Base-by-base conservation (phyloP, 2,329 filamentous ascomycete genomes). In the Ophiostoma montium region DNA sequence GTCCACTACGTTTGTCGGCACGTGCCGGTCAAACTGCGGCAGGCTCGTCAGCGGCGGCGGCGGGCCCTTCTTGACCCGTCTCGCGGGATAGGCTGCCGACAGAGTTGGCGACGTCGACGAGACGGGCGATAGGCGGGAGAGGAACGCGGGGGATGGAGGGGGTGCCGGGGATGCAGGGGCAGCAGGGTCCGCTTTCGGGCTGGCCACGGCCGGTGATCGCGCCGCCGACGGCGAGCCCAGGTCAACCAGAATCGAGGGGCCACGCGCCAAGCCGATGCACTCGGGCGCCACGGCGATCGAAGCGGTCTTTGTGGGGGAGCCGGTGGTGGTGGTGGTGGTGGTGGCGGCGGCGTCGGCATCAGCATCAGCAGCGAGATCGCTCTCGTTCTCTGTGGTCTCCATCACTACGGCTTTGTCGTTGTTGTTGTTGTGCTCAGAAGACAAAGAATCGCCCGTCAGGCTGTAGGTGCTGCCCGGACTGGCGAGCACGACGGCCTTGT, bases 231-330 rank as follows among this genome's bases (percentile, higher is more conserved):
- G 35, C 38, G 35, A 35, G 32, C 12, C 46, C n/a, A 23, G 31
- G 39, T 50, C 35, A 19, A 50, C 51, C n/a, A 54, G 49, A 32
- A 64, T 58, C 8, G 60, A 63, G 47, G 58, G 53, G 1, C 62
- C 63, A 32, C 63, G 51, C 3, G 63, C 63, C 53, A 64, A 48
- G 2, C 63, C 63, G n/a, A 65, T 64, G 3, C 50, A 48, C 2
- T 55, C 55, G 2, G 56, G 56, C 9, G 54, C 54, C 12, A 57
- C 50, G 3, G 55, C 46, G 3, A 44, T 55, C n/a, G 21, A 13
- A 8, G 2, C 10, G 16, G 27, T 9, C 9, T 44, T 27, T 27
- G 23, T 27, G 23, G 23, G 4, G 23, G 23, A 27, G 23, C 8
- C 23, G 23, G 23, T 27, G 32, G 5, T 15, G 5, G 10, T 16